Conservation (phyloP, 139 green algal species). For the Tetraselmis chui region DNA sequence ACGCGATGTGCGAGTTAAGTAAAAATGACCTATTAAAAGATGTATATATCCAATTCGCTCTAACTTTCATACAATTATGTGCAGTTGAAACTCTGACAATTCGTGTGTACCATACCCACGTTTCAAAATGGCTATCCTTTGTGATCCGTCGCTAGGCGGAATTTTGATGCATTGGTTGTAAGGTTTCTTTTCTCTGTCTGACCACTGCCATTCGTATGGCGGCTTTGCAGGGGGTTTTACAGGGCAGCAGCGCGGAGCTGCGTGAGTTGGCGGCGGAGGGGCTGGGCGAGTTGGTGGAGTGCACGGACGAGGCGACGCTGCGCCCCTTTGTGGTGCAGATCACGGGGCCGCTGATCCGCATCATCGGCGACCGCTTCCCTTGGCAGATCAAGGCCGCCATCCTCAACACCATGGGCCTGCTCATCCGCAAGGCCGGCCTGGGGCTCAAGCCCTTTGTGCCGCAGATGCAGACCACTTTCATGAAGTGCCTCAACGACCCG, state of each 20-base stretch:
- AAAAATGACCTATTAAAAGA: too few relatives aligned
- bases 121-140: too few relatives aligned
- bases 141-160: too few relatives aligned
- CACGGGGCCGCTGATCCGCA: constrained; percentile 86
- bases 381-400: constrained; percentile 82
- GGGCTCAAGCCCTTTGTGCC: constrained; percentile 91
- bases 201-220: too few relatives aligned
- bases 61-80: too few relatives aligned
- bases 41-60: too few relatives aligned
- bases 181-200: too few relatives aligned
- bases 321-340: constrained; percentile 87
- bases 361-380: constrained; percentile 80
- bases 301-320: constrained; percentile 68
- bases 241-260: constrained; percentile 66
- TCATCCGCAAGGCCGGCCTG: constrained; percentile 79
- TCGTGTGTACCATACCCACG: too few relatives aligned
- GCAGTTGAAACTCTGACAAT: too few relatives aligned
- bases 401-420: constrained; percentile 71
- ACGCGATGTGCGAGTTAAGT: too few relatives aligned
- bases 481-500: constrained; percentile 89
- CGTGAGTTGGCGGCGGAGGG: constrained; percentile 84
- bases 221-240: constrained; percentile 14
- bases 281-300: constrained; percentile 81
- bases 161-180: too few relatives aligned
- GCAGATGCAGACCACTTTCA: constrained; percentile 97